Conservation (phyloP, 1,284 basidiomycete species). For the Marasmius tenuissimus region DNA sequence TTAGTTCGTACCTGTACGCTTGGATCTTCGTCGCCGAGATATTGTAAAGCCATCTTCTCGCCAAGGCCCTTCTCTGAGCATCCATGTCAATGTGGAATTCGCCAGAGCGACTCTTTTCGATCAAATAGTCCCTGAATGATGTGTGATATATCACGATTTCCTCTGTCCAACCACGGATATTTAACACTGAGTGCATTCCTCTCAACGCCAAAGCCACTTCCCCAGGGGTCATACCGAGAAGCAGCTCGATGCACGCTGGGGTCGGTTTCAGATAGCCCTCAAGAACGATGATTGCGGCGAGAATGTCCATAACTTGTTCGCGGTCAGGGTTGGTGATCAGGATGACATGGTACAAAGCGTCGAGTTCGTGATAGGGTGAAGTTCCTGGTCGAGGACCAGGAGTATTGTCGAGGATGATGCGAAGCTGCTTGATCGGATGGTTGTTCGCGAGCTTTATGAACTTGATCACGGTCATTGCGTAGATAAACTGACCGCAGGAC, state of each 20-base stretch:
- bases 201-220: neutral
- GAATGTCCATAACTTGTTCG: neutral
- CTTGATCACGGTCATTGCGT: constrained; percentile 24
- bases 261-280: neutral
- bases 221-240: neutral
- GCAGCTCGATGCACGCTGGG: neutral
- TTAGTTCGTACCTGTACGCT: too few species aligned
- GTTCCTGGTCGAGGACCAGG: neutral
- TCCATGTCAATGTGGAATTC: neutral
- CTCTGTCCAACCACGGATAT: neutral
- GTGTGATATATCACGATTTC: neutral
- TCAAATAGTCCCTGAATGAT: neutral
- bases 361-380: constrained; percentile 22
- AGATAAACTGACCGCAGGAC: constrained; percentile 24
- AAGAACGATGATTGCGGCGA: neutral
- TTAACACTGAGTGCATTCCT: neutral
- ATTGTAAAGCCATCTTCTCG: too few species aligned
- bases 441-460: constrained; percentile 22
- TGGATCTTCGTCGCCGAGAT: too few species aligned
- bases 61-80: too few species aligned
- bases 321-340: neutral
- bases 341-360: constrained; percentile 11
- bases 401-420: constrained; percentile 16
- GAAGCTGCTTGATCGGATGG: constrained; percentile 22
- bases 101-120: neutral